Conservation (phyloP, 2,329 filamentous ascomycete genomes). For the Talaromyces rugulosus region DNA sequence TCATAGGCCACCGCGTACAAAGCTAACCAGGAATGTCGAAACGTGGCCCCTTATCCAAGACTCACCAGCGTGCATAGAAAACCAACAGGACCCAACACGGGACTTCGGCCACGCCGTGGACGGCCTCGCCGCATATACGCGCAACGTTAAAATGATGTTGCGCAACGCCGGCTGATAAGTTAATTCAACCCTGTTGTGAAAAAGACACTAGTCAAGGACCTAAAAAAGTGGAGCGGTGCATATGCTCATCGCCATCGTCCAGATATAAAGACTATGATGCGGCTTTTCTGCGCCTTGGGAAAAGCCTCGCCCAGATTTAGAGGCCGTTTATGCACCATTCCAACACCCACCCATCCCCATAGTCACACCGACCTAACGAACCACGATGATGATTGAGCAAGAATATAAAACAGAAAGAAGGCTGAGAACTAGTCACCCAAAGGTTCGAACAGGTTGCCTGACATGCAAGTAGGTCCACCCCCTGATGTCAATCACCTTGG, state of each 20-base stretch:
- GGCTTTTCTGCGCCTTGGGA: background rate
- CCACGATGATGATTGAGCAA: background rate
- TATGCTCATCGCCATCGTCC: background rate
- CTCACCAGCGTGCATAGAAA: background rate
- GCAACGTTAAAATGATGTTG: background rate
- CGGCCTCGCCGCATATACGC: conserved; percentile 3
- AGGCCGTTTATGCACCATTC: background rate
- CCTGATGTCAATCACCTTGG: background rate
- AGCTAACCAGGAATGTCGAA: background rate
- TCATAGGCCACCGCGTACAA: background rate
- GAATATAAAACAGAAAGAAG: background rate
- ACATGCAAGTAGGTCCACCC: conserved; percentile 12
- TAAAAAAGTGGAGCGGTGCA: background rate
- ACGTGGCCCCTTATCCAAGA: background rate
- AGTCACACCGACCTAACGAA: background rate
- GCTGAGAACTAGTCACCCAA: conserved; percentile 8
- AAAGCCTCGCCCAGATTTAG: background rate
- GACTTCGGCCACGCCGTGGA: background rate
- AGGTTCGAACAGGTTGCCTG: conserved; percentile 13
- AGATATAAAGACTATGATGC: background rate
- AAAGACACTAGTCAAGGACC: background rate
- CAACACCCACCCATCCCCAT: background rate
- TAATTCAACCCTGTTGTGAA: background rate
- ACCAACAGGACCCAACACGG: background rate
- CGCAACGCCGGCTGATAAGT: background rate